These are phyloP conservation scores for Aureococcus anophagefferens DNA, from an alignment of 108 stramenopile genomes.

Conservation along the genomic window DNA sequence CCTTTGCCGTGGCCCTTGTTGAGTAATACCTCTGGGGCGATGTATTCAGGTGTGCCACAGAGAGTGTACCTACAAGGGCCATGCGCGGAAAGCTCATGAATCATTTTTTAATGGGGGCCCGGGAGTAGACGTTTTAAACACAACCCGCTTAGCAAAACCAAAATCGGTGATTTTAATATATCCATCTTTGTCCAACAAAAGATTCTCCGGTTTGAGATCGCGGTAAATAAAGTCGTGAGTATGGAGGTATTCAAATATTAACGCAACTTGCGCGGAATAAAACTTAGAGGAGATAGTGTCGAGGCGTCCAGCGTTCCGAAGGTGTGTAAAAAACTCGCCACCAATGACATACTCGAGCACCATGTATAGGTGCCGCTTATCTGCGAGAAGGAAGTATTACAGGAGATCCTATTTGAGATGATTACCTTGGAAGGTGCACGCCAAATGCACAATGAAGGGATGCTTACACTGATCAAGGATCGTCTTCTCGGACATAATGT, in stretches of 20 bases:
- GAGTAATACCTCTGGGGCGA: conserved; percentile 78
- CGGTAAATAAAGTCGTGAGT: conserved; percentile 70
- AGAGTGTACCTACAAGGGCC: conserved; percentile 54
- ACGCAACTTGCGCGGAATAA: conserved; percentile 49
- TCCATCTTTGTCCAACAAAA: conserved; percentile 49
- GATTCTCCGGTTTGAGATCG: conserved; percentile 76
- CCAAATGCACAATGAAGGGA: conserved; percentile 52
- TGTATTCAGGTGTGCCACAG: conserved; percentile 89
- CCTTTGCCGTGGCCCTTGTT: conserved; percentile 81
- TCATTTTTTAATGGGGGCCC: no score
- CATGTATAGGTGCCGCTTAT: conserved; percentile 41
- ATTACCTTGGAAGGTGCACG: conserved; percentile 45
- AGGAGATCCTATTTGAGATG: background rate
- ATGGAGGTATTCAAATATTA: conserved; percentile 87
- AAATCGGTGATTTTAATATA: conserved; percentile 79
- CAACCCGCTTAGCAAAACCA: conserved; percentile 66
- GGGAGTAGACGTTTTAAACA: conserved; percentile 39
- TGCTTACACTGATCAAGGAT: conserved; percentile 47
- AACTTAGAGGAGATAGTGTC: conserved; percentile 19
- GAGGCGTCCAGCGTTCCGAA: conserved; percentile 43
- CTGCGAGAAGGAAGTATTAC: background rate
- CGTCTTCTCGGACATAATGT: conserved; percentile 62
- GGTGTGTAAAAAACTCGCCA: conserved; percentile 57
- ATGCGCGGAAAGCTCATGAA: no score
- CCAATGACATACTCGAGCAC: conserved; percentile 52